These are phyloP conservation scores for Panicum hallii DNA, from an alignment of 202 grass and related monocot species.

Conservation along the genomic window DNA sequence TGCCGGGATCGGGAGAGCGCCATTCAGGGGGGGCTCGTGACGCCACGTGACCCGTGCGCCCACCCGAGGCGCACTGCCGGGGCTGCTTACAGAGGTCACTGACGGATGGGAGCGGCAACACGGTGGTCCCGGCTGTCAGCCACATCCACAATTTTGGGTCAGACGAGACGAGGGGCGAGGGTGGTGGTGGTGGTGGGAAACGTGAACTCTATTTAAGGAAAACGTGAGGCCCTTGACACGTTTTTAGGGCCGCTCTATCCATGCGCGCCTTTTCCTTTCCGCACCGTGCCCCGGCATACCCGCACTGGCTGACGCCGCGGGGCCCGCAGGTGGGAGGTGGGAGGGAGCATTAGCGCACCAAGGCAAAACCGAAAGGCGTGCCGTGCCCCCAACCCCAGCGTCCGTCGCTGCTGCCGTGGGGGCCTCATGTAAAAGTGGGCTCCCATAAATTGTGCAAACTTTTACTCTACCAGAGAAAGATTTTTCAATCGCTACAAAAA, in stretches of 20 bases:
- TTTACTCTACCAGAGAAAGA: too few species aligned
- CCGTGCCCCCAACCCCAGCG: too few species aligned
- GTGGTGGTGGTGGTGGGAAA: constrained; percentile 42
- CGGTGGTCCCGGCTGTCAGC: not conserved
- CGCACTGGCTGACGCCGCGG: not conserved
- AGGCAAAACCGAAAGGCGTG: too few species aligned
- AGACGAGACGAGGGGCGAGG: too few species aligned
- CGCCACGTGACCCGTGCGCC: constrained; percentile 52
- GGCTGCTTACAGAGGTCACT: accelerated
- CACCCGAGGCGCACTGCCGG: not conserved
- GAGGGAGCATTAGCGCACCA: not conserved
- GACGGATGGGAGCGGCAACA: accelerated
- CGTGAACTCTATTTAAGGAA: constrained; percentile 57
- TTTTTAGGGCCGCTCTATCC: constrained; percentile 21
- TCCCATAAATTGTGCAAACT: too few species aligned
- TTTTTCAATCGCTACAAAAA: too few species aligned
- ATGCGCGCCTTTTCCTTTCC: not conserved
- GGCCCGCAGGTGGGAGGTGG: not conserved
- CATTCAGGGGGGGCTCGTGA: constrained; percentile 51
- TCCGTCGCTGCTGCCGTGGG: too few species aligned
- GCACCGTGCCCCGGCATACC: not conserved
- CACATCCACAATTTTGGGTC: not conserved
- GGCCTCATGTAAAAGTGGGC: too few species aligned
- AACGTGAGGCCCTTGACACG: constrained; percentile 48
- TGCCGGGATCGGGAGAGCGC: constrained; percentile 9